Evolutionary conservation across 192 early-diverging fungal species (phyloP), one percentile per base, ranked within the genome.

Genomic region (Rhizoclosmatium globosum): DNA sequence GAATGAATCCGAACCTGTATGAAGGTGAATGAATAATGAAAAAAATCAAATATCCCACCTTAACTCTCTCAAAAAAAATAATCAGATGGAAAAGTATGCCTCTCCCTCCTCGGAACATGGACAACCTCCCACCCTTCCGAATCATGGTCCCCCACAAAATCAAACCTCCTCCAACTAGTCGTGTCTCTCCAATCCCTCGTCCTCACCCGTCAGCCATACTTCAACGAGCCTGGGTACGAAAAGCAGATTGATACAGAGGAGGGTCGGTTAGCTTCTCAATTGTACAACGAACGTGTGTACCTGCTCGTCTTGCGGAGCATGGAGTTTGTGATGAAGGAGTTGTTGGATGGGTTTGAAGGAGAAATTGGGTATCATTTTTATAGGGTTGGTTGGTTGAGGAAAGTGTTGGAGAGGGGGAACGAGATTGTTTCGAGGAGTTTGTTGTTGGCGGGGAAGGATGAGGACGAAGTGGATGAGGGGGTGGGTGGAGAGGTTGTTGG

Each of bases 141-240:
- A 79, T 82, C 80, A 4, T 91, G 90, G 88, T 39, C 68, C 85
- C 67, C 72, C 0, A 31, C 57, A 19, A 45, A 17, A 39, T 43
- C 38, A n/a, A 48, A n/a, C n/a, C 72, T 74, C 38, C 76, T 90
- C 4, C 89, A 91, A 82, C 48, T 89, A 31, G 65, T 91, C 53
- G 80, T 90, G 45, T 91, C 89, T 2, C 61, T 91, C 7, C 90
- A 91, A 64, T 86, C 88, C 4, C 83, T 91, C 31, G 88, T 91
- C 0, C 80, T 91, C 15, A 84, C 85, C 0, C 76, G 81, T 66
- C 66, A 82, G 47, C 90, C 90, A 15, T 91, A 88, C 61, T 91
- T 84, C 71, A 90, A 91, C 50, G 90, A 91, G 73, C 86, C 90
- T 7, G 90, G 90, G 64, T 91, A 85, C 59, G 90, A 90, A 66